phyloP scores from a whole-genome alignment of 1,139 yeast genomes.

The Yamadazyma sp. region DNA sequence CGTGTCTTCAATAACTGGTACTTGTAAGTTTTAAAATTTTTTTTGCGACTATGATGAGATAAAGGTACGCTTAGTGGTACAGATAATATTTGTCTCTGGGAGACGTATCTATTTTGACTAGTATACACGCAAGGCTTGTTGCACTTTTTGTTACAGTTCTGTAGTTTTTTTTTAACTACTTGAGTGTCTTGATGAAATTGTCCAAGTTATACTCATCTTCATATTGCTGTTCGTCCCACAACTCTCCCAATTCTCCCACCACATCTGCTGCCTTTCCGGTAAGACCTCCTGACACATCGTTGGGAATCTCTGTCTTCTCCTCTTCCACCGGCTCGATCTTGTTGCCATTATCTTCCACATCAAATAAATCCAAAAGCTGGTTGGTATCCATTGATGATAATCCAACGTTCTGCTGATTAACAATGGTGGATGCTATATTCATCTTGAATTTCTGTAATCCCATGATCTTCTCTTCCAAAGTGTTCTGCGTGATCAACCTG shows the following conservation, averaged over 20 bases:
- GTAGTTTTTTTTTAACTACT: background rate
- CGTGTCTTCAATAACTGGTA: too few relatives aligned
- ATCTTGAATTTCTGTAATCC: slow-evolving; percentile 96
- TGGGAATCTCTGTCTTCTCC: slow-evolving; percentile 37
- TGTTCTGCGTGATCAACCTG: slow-evolving; percentile 85
- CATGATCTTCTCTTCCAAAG: slow-evolving; percentile 97
- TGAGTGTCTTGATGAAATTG: slow-evolving; percentile 79
- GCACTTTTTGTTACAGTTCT: background rate
- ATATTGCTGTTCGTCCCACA: slow-evolving; percentile 96
- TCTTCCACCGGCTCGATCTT: slow-evolving; percentile 32
- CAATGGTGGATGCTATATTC: slow-evolving; percentile 94
- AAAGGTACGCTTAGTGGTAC: background rate
- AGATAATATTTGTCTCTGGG: background rate
- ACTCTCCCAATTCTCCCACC: slow-evolving; percentile 85
- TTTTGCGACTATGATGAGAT: slow-evolving; percentile 2
- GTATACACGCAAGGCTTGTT: background rate
- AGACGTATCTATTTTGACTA: background rate
- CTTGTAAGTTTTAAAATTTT: background rate
- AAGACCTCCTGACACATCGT: slow-evolving; percentile 62
- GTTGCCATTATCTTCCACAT: slow-evolving; percentile 59
- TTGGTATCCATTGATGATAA: slow-evolving; percentile 95
- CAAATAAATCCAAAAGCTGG: slow-evolving; percentile 87
- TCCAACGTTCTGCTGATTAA: slow-evolving; percentile 95
- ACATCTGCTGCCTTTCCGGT: slow-evolving; percentile 67
- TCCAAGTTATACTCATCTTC: slow-evolving; percentile 96